phyloP scores from a whole-genome alignment of 1,139 yeast genomes.

The Yamadazyma triangularis region DNA sequence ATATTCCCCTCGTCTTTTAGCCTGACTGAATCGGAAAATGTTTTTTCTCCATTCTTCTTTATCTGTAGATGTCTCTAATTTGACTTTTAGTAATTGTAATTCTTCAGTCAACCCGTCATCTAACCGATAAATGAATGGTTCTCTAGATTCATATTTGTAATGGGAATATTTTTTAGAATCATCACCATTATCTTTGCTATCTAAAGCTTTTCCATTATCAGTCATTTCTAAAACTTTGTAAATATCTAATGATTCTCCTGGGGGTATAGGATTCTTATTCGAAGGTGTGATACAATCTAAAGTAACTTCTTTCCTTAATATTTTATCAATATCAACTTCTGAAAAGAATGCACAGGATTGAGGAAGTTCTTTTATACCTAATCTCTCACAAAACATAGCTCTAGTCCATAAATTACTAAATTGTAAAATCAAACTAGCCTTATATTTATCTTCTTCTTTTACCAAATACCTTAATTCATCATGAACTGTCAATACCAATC shows the following conservation, averaged over 20 bases:
- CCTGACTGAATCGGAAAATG: conserved; percentile 13
- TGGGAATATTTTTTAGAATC: conserved; percentile 1
- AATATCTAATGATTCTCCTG: conserved; percentile 77
- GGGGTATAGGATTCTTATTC: conserved; percentile 63
- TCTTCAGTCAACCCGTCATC: conserved; percentile 16
- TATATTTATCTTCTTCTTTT: conserved; percentile 65
- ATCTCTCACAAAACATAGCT: conserved; percentile 89
- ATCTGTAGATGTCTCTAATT: conserved; percentile 26
- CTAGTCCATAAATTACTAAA: conserved; percentile 93
- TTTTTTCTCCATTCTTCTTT: conserved; percentile 23
- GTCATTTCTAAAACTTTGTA: conserved; percentile 35
- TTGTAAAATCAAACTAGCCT: conserved; percentile 79
- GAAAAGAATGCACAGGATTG: conserved; percentile 96
- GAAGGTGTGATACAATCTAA: conserved; percentile 91
- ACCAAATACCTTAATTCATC: conserved; percentile 88
- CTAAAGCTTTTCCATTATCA: conserved; percentile 17
- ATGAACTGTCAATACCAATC: conserved; percentile 86
- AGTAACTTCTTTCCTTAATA: conserved; percentile 83
- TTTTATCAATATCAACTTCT: conserved; percentile 85
- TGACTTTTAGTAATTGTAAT: conserved; percentile 19
- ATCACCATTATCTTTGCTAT: conserved; percentile 9
- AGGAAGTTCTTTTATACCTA: conserved; percentile 87
- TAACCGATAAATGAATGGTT: conserved; percentile 20
- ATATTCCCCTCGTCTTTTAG: conserved; percentile 2
- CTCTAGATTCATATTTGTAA: conserved; percentile 17